Evolutionary conservation across 176 grass and related monocot genomes (phyloP), one percentile per base, ranked within the genome.

Genomic region (Oryza meridionalis): DNA sequence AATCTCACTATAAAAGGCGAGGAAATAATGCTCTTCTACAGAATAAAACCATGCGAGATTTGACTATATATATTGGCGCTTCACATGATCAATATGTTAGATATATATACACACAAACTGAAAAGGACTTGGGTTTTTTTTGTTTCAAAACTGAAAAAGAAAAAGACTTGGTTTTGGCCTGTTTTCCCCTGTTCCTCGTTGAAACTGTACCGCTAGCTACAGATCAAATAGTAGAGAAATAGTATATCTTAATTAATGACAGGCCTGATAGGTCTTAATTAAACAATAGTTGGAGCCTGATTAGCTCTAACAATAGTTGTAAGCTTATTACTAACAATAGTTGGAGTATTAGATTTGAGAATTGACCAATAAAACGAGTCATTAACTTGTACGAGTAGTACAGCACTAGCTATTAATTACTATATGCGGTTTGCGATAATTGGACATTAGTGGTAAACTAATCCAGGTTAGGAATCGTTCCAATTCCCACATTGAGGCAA

Each of bases 371-470:
- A 21, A 26, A 29, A 16, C 4, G 45, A 47, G 70, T 67, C 37
- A 81, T 78, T 72, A 78, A 4, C 13, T 79, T 79, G 17, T 9
- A 7, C 62, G 19, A 66, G 15, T 75, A 43, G 31, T 2, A 42
- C 16, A 12, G 32, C 32, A 33, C 29, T 67, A 77, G n/a, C 10
- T 55, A 44, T 1, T 76, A 24, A 38, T 38, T 40, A 45, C 25
- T 47, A 27, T 31, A n/a, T 38, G 86, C 17, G 33, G 45, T 19
- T 46, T 53, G 59, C 75, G 84, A 88, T 88, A 84, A 74, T 74
- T 68, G 69, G 61, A 5, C 32, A 65, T 66, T 63, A 15, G 33
- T 29, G 37, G 4, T 49, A 63, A 44, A 19, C 24, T 61, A 69
- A 82, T 83, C 73, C 0, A 1, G 43, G 11, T 78, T 31, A 63